Conservation (phyloP, 176 grass and related monocot species). For the Zoysia pacifica region DNA sequence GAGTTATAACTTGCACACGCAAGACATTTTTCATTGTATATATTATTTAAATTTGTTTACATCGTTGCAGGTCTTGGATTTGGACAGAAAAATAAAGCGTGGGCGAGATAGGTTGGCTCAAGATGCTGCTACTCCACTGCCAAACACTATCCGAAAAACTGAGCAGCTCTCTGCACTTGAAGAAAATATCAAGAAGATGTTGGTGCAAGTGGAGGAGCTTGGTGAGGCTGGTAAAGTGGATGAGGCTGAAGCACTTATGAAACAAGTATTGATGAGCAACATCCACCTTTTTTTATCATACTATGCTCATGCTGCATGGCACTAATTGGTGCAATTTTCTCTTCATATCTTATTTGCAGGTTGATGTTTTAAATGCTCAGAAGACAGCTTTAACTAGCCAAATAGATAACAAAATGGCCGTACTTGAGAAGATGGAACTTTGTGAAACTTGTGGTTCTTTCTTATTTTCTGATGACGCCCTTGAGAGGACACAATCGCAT, state of each 20-base stretch:
- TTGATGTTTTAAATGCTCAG: constrained; percentile 74
- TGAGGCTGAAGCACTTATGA: constrained; percentile 96
- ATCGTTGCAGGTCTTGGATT: constrained; percentile 68
- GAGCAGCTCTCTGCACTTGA: constrained; percentile 70
- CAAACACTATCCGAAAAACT: constrained; percentile 56
- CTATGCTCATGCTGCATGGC: background rate
- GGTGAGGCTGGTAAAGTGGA: constrained; percentile 90
- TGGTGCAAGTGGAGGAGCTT: constrained; percentile 87
- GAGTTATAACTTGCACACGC: constrained; percentile 37
- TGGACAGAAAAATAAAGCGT: constrained; percentile 87
- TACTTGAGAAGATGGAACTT: constrained; percentile 95
- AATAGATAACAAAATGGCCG: constrained; percentile 63
- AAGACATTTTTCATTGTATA: background rate
- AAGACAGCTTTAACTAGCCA: constrained; percentile 75
- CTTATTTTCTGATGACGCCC: constrained; percentile 85
- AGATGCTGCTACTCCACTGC: constrained; percentile 57
- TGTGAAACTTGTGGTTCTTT: constrained; percentile 94
- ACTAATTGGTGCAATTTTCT: constrained; percentile 22
- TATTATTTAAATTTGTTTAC: constrained; percentile 22
- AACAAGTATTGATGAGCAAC: constrained; percentile 49
- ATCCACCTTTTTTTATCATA: background rate
- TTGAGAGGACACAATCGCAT: constrained; percentile 89
- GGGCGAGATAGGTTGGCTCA: constrained; percentile 78
- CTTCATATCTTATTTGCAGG: constrained; percentile 47
- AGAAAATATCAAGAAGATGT: constrained; percentile 87